Base-by-base conservation (phyloP, 257 asterid species). In the Eustoma russellianum region DNA sequence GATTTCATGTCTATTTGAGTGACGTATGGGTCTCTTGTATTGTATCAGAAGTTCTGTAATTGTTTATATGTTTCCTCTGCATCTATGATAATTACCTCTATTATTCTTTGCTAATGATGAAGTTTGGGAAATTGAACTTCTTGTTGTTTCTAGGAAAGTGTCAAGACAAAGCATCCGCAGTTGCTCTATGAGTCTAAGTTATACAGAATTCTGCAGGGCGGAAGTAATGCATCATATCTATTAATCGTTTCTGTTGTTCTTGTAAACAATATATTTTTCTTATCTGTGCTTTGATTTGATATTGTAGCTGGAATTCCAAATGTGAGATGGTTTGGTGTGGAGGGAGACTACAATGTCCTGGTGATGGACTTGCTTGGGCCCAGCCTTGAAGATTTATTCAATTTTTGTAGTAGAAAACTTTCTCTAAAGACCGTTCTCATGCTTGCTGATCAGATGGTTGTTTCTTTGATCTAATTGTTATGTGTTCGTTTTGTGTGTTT, bases 301-400 rank as follows among this genome's bases (percentile, higher is more conserved):
- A 58, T 52, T 71, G 80, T 83, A 88, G 98, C 93, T 81, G 98
- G 98, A 62, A 74, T 88, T 72, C 98, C 95, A 28, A 80, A 80
- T 62, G 88, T 92, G 60, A 77, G 94, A 69, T 92, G 97, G 97
- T 92, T 79, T 61, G 98, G 97, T 43, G 90, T 79, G 59, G 94
- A 92, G 71, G 94, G 97, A 65, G 98, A 88, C 62, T 92, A 82
- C 77, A 88, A 85, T 75, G 98, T 85, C 68, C 86, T 92, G 48
- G 98, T 88, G 55, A 92, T 92, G 97, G 98, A 92, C 73, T 81
- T 92, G 78, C 98, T 92, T 64, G 98, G 98, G 17, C 97, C 97
- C 44, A 92, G 97, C 76, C 95, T 92, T 53, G 98, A 92, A 80
- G 98, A 92, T 71, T 76, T 92, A 50, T 92, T 92, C 84, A 92